phyloP scores from a whole-genome alignment of 2,329 filamentous ascomycete species.

The Colletotrichum liriopes region DNA sequence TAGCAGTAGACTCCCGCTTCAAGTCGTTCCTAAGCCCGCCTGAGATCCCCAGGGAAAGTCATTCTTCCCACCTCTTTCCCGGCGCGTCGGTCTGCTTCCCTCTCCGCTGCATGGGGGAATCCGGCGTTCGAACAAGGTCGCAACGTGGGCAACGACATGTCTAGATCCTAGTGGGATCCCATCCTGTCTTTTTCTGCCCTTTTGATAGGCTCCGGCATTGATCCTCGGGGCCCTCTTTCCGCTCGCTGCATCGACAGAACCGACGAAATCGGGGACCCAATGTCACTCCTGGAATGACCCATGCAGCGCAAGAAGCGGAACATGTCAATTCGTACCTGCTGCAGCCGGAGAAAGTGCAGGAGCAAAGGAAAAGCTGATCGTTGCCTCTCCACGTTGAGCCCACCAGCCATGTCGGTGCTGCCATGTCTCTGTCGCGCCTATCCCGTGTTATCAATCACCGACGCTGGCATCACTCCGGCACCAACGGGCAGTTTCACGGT shows the following conservation, averaged over 20 bases:
- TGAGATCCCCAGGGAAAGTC: not conserved
- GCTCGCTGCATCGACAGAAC: constrained; percentile 13
- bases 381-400: not conserved
- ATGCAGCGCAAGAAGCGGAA: not conserved
- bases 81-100: not conserved
- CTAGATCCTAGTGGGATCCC: not conserved
- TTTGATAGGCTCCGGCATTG: constrained; percentile 2
- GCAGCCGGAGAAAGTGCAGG: not conserved
- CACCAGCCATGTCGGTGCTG: not conserved
- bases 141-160: not conserved
- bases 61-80: constrained; percentile 7
- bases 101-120: not conserved
- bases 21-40: not conserved
- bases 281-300: not conserved
- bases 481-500: not conserved
- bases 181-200: not conserved
- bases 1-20: not conserved
- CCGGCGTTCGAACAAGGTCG: not conserved
- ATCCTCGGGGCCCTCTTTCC: not conserved
- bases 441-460: not conserved
- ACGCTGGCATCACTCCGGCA: constrained; percentile 4
- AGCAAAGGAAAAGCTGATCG: not conserved
- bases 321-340: not conserved
- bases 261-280: not conserved
- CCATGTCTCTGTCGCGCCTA: not conserved